Percentiles rank a stretch among this genome's conserved stretches.
Conservation (phyloP, 805 yeast species). For the Kluyveromyces lactis region DNA sequence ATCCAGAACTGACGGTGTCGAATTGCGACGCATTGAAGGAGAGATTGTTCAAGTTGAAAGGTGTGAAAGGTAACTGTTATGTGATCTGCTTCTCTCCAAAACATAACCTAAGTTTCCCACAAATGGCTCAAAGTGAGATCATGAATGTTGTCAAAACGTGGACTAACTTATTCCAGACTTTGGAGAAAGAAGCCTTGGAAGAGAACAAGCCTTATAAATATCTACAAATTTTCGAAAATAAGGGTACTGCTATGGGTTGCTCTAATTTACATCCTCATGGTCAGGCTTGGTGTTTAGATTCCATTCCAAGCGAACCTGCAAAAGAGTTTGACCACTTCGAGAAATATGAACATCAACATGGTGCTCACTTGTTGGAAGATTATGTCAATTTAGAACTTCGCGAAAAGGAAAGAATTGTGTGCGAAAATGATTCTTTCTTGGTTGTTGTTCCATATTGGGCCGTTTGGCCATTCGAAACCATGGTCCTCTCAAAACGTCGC, state of each 20-base stretch:
- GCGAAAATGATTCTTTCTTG: slow-evolving; percentile 52
- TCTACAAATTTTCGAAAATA: slow-evolving; percentile 68
- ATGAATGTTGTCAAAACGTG: slow-evolving; percentile 49
- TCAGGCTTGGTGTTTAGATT: slow-evolving; percentile 68
- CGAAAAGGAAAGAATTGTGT: slow-evolving; percentile 44
- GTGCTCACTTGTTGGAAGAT: slow-evolving; percentile 50
- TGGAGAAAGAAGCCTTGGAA: slow-evolving; percentile 32
- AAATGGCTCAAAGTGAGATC: slow-evolving; percentile 42
- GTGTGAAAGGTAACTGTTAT: slow-evolving; percentile 59
- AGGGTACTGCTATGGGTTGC: slow-evolving; percentile 76
- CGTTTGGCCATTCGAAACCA: slow-evolving; percentile 71
- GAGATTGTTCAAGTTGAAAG: slow-evolving; percentile 43
- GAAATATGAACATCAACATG: slow-evolving; percentile 37
- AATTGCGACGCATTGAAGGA: slow-evolving; percentile 27
- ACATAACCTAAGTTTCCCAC: slow-evolving; percentile 58
- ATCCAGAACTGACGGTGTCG: slow-evolving; percentile 19
- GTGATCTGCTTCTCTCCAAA: slow-evolving; percentile 69
- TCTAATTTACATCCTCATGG: slow-evolving; percentile 80
- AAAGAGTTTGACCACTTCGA: slow-evolving; percentile 46
- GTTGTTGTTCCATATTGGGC: slow-evolving; percentile 80
- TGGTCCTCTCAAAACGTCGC: slow-evolving; percentile 50
- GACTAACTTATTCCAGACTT: slow-evolving; percentile 42
- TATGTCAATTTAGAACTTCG: slow-evolving; percentile 49
- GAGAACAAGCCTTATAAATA: slow-evolving; percentile 43
- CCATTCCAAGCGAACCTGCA: slow-evolving; percentile 58